phyloP scores from a whole-genome alignment of 257 asterid genomes.

The Rehmannia glutinosa region DNA sequence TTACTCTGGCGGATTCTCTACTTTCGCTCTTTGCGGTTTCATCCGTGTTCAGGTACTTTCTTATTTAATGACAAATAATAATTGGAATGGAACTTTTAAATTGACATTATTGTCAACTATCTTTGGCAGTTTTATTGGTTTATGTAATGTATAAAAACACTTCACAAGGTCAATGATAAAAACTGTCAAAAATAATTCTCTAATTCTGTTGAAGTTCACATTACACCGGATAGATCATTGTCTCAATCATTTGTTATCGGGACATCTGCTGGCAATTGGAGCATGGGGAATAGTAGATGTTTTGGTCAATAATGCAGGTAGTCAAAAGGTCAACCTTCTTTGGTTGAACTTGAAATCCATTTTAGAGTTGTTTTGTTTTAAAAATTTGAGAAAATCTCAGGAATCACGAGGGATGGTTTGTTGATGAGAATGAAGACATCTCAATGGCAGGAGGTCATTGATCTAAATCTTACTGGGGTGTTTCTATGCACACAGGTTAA shows the following conservation, averaged over 20 bases:
- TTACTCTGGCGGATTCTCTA: no score
- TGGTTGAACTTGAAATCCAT: conserved; percentile 2
- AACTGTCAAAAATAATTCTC: conserved; percentile 51
- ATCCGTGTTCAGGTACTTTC: no score
- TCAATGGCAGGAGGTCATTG: conserved; percentile 98
- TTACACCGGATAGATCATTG: conserved; percentile 5
- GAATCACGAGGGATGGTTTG: conserved; percentile 90
- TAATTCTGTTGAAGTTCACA: background rate
- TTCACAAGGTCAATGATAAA: conserved; percentile 93
- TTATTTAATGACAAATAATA: no score
- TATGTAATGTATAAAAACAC: no score
- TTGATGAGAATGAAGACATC: conserved; percentile 91
- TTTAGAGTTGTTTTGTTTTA: background rate
- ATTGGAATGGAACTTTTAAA: no score
- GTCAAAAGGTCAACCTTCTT: conserved; percentile 12
- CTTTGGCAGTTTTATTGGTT: no score
- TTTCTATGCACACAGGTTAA: conserved; percentile 87
- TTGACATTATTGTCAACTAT: no score
- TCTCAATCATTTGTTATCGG: conserved; percentile 27
- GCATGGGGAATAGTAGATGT: conserved; percentile 94
- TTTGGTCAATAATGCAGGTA: conserved; percentile 91
- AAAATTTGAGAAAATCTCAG: conserved; percentile 34
- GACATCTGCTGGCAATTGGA: conserved; percentile 69
- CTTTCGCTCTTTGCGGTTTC: no score
- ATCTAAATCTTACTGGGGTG: conserved; percentile 92